These are phyloP conservation scores for Salicornia ramosissima DNA, from an alignment of 148 eudicot genomes.

Conservation along the genomic window DNA sequence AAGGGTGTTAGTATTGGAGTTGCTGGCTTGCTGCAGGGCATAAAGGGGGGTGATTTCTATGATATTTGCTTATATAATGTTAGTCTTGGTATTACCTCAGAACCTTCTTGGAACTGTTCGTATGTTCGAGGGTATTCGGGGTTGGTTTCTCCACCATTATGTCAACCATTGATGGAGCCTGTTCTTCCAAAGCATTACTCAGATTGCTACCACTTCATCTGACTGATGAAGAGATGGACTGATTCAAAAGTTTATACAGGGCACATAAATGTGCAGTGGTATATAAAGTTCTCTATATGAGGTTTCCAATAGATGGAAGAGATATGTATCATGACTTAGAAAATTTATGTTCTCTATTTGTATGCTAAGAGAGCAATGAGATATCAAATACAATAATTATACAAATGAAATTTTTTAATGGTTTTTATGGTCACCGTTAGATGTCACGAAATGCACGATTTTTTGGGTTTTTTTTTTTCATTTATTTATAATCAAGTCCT, in stretches of 20 bases:
- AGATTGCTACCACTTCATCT: slow-evolving; percentile 13
- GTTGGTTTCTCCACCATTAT: slow-evolving; percentile 15
- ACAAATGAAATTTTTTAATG: no score
- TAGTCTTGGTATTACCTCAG: slow-evolving; percentile 13
- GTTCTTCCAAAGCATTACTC: slow-evolving; percentile 19
- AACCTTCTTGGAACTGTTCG: slow-evolving; percentile 25
- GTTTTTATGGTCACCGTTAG: no score
- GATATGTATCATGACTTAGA: no score
- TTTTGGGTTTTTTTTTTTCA: no score
- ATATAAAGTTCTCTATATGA: no score
- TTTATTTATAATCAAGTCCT: no score
- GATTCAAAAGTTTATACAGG: neutral
- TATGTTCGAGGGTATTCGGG: slow-evolving; percentile 21
- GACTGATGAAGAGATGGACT: neutral
- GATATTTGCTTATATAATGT: slow-evolving; percentile 25
- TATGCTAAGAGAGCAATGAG: neutral
- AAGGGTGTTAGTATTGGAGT: slow-evolving; percentile 14
- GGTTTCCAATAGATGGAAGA: no score
- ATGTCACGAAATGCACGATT: no score
- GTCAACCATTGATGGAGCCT: slow-evolving; percentile 9
- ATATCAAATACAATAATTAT: neutral
- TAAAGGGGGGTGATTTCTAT: slow-evolving; percentile 14
- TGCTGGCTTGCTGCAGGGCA: slow-evolving; percentile 25
- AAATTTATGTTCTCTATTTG: neutral
- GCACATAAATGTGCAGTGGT: neutral